phyloP scores from a whole-genome alignment of 1,284 basidiomycete genomes.

The Trametes pubescens region DNA sequence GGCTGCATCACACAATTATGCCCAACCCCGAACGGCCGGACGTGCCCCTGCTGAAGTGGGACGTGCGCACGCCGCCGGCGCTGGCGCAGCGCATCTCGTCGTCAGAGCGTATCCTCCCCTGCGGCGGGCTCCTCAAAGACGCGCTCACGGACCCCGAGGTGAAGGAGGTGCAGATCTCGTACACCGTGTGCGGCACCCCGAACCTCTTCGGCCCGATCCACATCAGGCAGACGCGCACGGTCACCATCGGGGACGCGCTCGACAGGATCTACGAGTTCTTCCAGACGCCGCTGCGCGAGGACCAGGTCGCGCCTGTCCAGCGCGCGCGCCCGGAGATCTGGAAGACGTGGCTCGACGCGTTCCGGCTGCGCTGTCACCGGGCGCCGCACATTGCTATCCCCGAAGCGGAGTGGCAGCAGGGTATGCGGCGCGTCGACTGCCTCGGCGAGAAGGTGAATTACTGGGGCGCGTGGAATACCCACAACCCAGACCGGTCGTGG shows the following conservation, averaged over 20 bases:
- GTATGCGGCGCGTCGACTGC: conserved; percentile 48
- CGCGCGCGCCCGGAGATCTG: conserved; percentile 35
- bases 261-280: conserved; percentile 47
- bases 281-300: conserved; percentile 42
- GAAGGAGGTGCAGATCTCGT: conserved; percentile 39
- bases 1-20: conserved; percentile 44
- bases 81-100: conserved; percentile 46
- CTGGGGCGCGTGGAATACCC: conserved; percentile 47
- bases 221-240: conserved; percentile 19
- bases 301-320: conserved; percentile 42
- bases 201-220: conserved; percentile 46
- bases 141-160: conserved; percentile 39
- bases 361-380: conserved; percentile 31
- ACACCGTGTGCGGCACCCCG: conserved; percentile 35
- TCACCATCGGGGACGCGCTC: conserved; percentile 47
- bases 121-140: conserved; percentile 29
- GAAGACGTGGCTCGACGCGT: conserved; percentile 38
- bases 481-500: conserved; percentile 41
- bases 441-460: conserved; percentile 44
- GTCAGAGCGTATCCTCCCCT: conserved; percentile 35
- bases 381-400: conserved; percentile 35
- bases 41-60: conserved; percentile 48
- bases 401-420: conserved; percentile 44
- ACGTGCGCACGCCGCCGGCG: conserved; percentile 45
- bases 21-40: conserved; percentile 46